Base-by-base conservation (phyloP, 306 rosid genomes). In the Hippophae tibetana region DNA sequence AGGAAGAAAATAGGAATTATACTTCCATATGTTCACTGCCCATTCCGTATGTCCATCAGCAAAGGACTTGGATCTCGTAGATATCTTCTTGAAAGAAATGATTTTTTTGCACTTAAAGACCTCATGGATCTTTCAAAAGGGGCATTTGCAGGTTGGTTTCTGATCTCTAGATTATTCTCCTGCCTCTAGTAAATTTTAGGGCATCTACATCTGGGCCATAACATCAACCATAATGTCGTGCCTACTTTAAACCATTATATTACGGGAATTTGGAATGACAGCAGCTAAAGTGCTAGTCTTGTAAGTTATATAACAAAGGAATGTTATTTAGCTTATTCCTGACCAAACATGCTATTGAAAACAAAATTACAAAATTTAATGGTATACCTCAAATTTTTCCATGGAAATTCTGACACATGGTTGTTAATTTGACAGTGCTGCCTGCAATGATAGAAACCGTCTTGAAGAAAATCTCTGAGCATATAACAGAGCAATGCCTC, bases 71-170 rank as follows among this genome's bases (percentile, higher is more conserved):
- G 99, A 58, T 78, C 76, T 65, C 78, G 97, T 47, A 86, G 83
- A 78, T 88, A 93, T 80, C 90, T 93, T 69, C 81, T 93, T 47
- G 94, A 93, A 68, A 74, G 86, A 95, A 86, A 82, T 77, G 99
- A 93, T 75, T 93, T 93, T 79, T 93, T 93, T 77, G 88, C 99
- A 47, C 80, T 88, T 49, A 84, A 88, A 82, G 99, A 93, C 76
- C 89, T 93, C 68, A 79, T 93, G 78, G 99, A 93, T 77, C 97
- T 93, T 74, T 93, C 99, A 59, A 93, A 76, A 75, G 99, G 99
- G 74, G 82, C 93, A 69, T 93, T 93, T 84, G 85, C 99, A 52
- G 99, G 99, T 93, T 60, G 68, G 87, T 42, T 65, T 74, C 61
- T 66, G 49, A 42, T 69, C 50, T 48, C 61, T 50, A 42, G 55